Evolutionary conservation across 1,284 basidiomycete species (phyloP).

Genomic region (Rhodotorula mucilaginosa): DNA sequence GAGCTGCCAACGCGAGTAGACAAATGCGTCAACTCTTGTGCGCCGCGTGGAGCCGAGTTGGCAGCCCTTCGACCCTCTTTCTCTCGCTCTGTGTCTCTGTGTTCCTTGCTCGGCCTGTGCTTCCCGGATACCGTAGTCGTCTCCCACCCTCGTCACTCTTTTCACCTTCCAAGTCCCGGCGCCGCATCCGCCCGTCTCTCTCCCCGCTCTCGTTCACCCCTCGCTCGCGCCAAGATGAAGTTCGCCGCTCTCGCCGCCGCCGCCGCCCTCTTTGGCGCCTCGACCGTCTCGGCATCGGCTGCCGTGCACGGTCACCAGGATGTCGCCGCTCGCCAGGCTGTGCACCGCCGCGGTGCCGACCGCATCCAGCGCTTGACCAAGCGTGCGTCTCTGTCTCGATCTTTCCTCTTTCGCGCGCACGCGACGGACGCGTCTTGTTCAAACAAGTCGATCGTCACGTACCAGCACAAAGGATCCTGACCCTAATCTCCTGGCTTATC

Average conservation of each 20-base stretch:
- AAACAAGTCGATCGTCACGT: background rate
- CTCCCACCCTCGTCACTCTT: background rate
- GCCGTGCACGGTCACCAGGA: background rate
- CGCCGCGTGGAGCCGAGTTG: background rate
- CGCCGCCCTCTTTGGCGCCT: conserved; percentile 8
- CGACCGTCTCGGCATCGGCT: conserved; percentile 7
- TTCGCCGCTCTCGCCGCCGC: conserved; percentile 4
- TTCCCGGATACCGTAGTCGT: too few relatives aligned
- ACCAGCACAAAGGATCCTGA: too few relatives aligned
- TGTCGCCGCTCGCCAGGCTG: conserved; percentile 1
- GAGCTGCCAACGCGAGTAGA: too few relatives aligned
- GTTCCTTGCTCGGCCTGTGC: background rate
- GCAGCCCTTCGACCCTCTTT: background rate
- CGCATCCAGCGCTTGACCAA: conserved; percentile 12
- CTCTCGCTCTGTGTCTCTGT: background rate
- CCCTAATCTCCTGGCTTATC: background rate
- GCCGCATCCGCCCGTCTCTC: background rate
- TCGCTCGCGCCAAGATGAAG: conserved; percentile 1
- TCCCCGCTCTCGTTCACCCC: background rate
- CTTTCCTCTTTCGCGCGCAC: background rate
- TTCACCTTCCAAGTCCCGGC: background rate
- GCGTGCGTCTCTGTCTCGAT: conserved; percentile 3
- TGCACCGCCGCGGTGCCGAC: conserved; percentile 17
- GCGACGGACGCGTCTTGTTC: background rate
- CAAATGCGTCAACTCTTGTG: too few relatives aligned